A percentile compares a stretch with the other conserved stretches of the same genome.
Evolutionary conservation across 129 eudicot species (phyloP).

Genomic region (Silybum marianum): DNA sequence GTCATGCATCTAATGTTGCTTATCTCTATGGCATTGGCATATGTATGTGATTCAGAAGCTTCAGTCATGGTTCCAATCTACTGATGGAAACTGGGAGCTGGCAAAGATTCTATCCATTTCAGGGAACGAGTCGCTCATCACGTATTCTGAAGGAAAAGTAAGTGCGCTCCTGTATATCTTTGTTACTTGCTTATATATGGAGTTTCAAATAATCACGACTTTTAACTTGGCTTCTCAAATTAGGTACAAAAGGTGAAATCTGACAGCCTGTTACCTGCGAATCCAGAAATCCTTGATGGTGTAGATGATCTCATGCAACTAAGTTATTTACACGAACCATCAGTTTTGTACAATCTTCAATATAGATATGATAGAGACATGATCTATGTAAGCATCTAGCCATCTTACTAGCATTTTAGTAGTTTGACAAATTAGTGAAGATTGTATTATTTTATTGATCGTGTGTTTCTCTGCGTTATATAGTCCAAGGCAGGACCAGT

Average conservation of each 20-base stretch:
- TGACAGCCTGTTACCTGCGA: constrained; percentile 72
- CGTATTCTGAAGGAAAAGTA: constrained; percentile 77
- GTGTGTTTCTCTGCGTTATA: constrained; percentile 14
- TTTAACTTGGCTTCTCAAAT: constrained; percentile 29
- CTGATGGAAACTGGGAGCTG: constrained; percentile 95
- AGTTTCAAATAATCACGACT: constrained; percentile 12
- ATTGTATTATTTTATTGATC: constrained; percentile 7
- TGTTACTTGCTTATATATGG: neutral
- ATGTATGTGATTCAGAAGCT: constrained; percentile 67
- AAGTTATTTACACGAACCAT: constrained; percentile 89
- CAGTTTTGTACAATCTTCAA: constrained; percentile 88
- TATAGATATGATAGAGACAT: constrained; percentile 75
- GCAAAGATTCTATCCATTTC: constrained; percentile 67
- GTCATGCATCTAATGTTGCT: constrained; percentile 11
- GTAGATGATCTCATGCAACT: constrained; percentile 99
- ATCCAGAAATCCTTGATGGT: constrained; percentile 97
- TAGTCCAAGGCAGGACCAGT: constrained; percentile 99
- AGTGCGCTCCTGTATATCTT: constrained; percentile 23
- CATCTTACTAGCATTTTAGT: neutral
- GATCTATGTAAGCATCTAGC: constrained; percentile 72
- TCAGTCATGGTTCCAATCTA: constrained; percentile 81
- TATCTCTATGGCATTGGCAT: constrained; percentile 16
- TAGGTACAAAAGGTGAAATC: constrained; percentile 79
- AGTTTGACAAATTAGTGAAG: neutral
- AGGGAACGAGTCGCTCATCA: constrained; percentile 68